phyloP scores from a whole-genome alignment of 148 eudicot species.

The Mesembryanthemum crystallinum region DNA sequence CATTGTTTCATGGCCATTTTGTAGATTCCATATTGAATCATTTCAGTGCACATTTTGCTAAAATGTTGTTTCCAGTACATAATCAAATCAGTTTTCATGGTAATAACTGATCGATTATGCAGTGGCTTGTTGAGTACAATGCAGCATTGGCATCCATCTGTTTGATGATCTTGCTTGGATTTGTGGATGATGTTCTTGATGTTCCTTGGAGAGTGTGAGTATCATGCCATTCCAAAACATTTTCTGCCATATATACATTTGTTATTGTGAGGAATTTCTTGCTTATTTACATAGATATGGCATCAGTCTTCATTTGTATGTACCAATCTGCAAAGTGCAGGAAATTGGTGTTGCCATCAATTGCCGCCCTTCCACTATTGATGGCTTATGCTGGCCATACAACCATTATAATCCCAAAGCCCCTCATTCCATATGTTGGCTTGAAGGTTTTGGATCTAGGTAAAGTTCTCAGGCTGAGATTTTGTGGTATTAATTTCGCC shows the following conservation, averaged over 20 bases:
- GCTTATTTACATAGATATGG: neutral
- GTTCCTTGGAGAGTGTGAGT: slow-evolving; percentile 99
- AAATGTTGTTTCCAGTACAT: neutral
- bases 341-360: slow-evolving; percentile 80
- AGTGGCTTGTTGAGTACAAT: slow-evolving; percentile 99
- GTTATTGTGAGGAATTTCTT: neutral
- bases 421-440: slow-evolving; percentile 72
- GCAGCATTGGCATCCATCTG: slow-evolving; percentile 93
- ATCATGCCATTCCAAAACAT: neutral
- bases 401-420: slow-evolving; percentile 86
- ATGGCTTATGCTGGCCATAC: slow-evolving; percentile 99
- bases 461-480: slow-evolving; percentile 23
- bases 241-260: neutral
- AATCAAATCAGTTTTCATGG: slow-evolving; percentile 1
- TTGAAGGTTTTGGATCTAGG: slow-evolving; percentile 81
- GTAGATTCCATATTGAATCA: neutral
- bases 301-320: slow-evolving; percentile 8
- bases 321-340: slow-evolving; percentile 45
- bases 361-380: slow-evolving; percentile 91
- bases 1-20: neutral
- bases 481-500: neutral
- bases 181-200: slow-evolving; percentile 96
- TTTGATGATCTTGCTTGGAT: slow-evolving; percentile 94
- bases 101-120: slow-evolving; percentile 24
- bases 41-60: neutral